Percentiles rank a stretch among this genome's conserved stretches.
phyloP scores from a whole-genome alignment of 2,329 filamentous ascomycete species.

The Pseudogymnoascus sp. region DNA sequence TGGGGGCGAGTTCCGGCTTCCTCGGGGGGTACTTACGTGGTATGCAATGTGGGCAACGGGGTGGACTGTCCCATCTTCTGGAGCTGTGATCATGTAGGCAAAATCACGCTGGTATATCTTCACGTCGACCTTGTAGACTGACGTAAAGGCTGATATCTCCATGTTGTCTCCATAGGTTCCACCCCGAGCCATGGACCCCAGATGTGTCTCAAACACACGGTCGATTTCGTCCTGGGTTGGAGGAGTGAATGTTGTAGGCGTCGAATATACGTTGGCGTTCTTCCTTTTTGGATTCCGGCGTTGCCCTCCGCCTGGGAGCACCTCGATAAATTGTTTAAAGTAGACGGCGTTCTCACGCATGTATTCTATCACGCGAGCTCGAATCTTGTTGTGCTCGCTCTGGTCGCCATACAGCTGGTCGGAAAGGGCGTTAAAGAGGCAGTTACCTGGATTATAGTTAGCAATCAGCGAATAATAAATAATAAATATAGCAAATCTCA shows the following conservation, averaged over 20 bases:
- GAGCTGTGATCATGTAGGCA: constrained; percentile 41
- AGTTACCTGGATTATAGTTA: constrained; percentile 49
- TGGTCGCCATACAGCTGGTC: constrained; percentile 60
- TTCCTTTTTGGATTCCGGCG: constrained; percentile 48
- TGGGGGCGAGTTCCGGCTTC: constrained; percentile 18
- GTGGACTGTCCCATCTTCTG: constrained; percentile 29
- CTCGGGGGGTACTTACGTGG: constrained; percentile 43
- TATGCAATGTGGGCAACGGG: constrained; percentile 51
- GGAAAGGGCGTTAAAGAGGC: constrained; percentile 61
- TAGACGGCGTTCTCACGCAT: constrained; percentile 54
- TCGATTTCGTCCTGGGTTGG: constrained; percentile 49
- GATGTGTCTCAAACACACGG: constrained; percentile 45
- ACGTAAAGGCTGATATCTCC: constrained; percentile 60
- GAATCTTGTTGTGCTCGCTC: constrained; percentile 50
- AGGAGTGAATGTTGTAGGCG: constrained; percentile 37
- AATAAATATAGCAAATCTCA: constrained; percentile 33
- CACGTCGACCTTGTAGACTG: constrained; percentile 54
- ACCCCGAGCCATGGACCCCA: constrained; percentile 51
- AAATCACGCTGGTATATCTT: constrained; percentile 52
- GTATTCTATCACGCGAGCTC: constrained; percentile 51
- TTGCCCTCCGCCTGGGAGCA: constrained; percentile 45
- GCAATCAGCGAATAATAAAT: constrained; percentile 14
- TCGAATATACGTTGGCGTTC: constrained; percentile 41
- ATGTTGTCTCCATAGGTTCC: constrained; percentile 60
- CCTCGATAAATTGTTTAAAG: constrained; percentile 58